phyloP scores from a whole-genome alignment of 2,329 filamentous ascomycete species.

The Penicillium nordicum region DNA sequence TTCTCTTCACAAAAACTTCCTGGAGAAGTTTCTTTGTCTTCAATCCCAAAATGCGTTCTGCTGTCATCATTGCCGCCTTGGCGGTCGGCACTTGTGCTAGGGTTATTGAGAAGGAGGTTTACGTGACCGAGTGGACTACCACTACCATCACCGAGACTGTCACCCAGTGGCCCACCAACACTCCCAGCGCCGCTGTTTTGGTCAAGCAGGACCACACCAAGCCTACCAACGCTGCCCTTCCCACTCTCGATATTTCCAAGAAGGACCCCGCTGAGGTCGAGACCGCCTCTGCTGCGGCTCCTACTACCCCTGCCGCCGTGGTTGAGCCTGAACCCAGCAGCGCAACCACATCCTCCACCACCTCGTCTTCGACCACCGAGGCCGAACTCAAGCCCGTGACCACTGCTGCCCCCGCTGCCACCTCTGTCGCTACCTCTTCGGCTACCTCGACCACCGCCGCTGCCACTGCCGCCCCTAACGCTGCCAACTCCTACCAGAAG shows the following conservation, averaged over 20 bases:
- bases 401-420: conserved; percentile 34
- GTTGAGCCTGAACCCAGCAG: conserved; percentile 6
- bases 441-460: conserved; percentile 21
- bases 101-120: conserved; percentile 35
- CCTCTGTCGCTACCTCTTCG: conserved; percentile 26
- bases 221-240: neutral
- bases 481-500: conserved; percentile 32
- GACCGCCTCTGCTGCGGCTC: conserved; percentile 3
- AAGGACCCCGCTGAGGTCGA: conserved; percentile 10
- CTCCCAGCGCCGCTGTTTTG: conserved; percentile 13
- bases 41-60: conserved; percentile 34
- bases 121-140: conserved; percentile 37
- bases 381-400: conserved; percentile 25
- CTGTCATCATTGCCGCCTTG: conserved; percentile 35
- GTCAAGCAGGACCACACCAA: conserved; percentile 11
- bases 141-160: conserved; percentile 39
- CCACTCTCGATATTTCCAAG: conserved; percentile 13
- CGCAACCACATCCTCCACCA: conserved; percentile 10
- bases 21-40: conserved; percentile 38
- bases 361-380: conserved; percentile 21
- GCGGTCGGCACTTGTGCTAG: conserved; percentile 34
- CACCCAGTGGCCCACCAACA: conserved; percentile 27
- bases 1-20: conserved; percentile 28
- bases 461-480: conserved; percentile 42
- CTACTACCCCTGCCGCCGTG: conserved; percentile 1